Base-by-base conservation (phyloP, 176 grass and related monocot genomes). In the barley (Hordeum vulgare) region DNA sequence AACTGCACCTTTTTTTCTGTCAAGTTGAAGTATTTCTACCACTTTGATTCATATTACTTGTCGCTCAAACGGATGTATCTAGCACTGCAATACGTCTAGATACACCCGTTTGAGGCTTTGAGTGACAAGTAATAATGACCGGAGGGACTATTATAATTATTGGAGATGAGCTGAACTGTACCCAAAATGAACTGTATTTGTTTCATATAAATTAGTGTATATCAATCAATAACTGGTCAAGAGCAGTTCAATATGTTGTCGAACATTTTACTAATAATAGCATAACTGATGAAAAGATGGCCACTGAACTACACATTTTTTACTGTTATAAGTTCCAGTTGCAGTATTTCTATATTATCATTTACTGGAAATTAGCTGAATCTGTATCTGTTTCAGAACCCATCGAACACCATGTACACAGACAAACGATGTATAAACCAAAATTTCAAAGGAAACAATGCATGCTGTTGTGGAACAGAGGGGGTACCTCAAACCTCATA, bases 401-500 rank as follows among this genome's bases (percentile, higher is more conserved):
- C 9, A 5, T 36, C 60, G 40, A 62, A 64, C 70, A 83, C 35
- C 37, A 63, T n/a, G 54, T 34, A 9, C 34, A 31, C 34, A 68
- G 47, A 67, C 4, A 33, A 59, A 82, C 9, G 14, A 61, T 23
- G 71, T 61, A 61, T 9, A 69, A 59, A 47, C 68, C 47, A 75
- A 45, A 39, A 28, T 44, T 59, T 59, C 8, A 27, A 40, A 67
- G 31, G 11, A 77, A 77, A 61, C 42, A 10, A 35, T 29, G 25
- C 3, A 54, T 63, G 21, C 10, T 21, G 6, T 21, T 54, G 23
- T 56, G 23, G 25, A 79, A 42, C 4, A 31, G 65, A 41, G 24
- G 21, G 61, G 44, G 24, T 68, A 85, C 27, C 37, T 89, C 40
- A 28, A 60, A 75, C 14, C 36, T 89, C 33, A 9, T 53, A 54